Base-by-base conservation (phyloP, 2,329 filamentous ascomycete species). In the Fusarium duplospermum region DNA sequence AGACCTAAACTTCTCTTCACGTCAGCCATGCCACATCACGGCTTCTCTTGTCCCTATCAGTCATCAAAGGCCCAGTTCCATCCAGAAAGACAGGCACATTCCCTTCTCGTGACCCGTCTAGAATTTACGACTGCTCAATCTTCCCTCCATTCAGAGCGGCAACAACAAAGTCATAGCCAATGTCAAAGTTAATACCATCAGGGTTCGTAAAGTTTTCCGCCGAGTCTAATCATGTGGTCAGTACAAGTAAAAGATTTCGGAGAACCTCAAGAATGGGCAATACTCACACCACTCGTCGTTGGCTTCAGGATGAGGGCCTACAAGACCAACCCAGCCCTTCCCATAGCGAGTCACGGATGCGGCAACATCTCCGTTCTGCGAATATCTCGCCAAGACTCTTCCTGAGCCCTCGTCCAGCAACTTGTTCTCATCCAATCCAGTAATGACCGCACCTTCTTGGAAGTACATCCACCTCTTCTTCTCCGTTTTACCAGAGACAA, bases 251-350 rank as follows among this genome's bases (percentile, higher is more conserved):
- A 14, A 42, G 10, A 22, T 16, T 9, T 31, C 14, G 22, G 8
- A 47, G 13, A 47, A 10, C n/a, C 27, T 31, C 14, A 31, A 11
- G 20, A 3, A 33, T 22, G 8, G 35, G 13, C 38, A 36, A 22
- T 40, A 40, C 78, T 69, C 72, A 78, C 76, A 80, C 77, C 77
- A 80, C 10, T 64, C 40, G 29, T 72, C 27, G 59, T 57, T 67
- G 11, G 78, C 78, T 61, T 80, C 77, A 1, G 77, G 77, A 54
- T 79, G 78, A 50, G 77, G 74, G 0, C 78, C 78, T 10, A 73
- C 67, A 11, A 77, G 66, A 10, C 76, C 78, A 16, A 80, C 76
- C 66, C 65, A 72, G 7, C 78, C 78, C 11, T 74, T 67, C 13
- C 75, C 76, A 42, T 73, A 73, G 13, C 68, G 64, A 27, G 70